Percentiles rank a stretch among this genome's conserved stretches.
Conservation (phyloP, 148 eudicot species). For the Chenopodium suecicum region DNA sequence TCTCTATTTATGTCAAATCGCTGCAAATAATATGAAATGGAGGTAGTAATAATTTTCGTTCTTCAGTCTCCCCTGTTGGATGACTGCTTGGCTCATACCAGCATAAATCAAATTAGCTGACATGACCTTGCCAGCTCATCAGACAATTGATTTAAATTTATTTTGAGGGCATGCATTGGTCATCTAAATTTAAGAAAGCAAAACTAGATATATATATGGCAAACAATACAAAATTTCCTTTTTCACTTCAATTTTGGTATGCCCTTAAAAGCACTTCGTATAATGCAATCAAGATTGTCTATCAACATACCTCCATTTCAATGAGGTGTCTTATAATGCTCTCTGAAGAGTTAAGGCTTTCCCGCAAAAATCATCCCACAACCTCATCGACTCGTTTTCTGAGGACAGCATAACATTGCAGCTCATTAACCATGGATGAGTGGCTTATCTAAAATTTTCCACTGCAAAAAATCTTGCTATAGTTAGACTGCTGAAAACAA, state of each 20-base stretch:
- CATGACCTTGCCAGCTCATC: not conserved
- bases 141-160: not conserved
- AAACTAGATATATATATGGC: not conserved
- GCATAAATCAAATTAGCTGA: not conserved
- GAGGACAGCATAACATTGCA: conserved; percentile 78
- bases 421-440: conserved; percentile 70
- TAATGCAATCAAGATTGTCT: not conserved
- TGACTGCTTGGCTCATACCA: not conserved
- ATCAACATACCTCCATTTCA: conserved; percentile 81
- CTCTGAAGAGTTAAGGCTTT: conserved; percentile 74
- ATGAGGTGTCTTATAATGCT: conserved; percentile 80
- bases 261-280: not conserved
- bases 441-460: conserved; percentile 77
- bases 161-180: not conserved
- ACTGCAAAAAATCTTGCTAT: not conserved
- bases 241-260: no score
- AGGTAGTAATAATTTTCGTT: no score
- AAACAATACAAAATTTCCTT: not conserved
- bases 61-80: not conserved
- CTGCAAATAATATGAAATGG: no score
- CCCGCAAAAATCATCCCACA: conserved; percentile 66
- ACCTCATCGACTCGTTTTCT: conserved; percentile 91
- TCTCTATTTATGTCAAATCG: no score
- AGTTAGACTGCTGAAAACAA: not conserved
- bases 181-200: no score